phyloP scores from a whole-genome alignment of 108 stramenopile species.

The Nitzschia palea region DNA sequence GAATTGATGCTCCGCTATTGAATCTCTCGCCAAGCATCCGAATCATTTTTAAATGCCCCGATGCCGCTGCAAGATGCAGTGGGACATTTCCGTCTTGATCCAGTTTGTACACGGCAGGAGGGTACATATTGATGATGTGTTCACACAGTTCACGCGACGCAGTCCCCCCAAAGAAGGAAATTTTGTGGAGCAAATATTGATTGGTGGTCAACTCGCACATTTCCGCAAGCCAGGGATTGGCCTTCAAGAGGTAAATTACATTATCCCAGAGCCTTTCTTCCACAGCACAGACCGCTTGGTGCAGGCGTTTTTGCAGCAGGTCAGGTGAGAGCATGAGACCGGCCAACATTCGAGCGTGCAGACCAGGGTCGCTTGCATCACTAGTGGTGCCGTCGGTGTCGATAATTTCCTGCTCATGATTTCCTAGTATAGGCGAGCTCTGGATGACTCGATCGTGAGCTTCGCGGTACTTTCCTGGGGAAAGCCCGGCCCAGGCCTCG shows the following conservation, averaged over 20 bases:
- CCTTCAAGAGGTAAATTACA: slow-evolving; percentile 68
- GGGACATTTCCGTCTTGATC: slow-evolving; percentile 86
- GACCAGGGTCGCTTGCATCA: slow-evolving; percentile 44
- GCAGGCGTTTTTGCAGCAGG: slow-evolving; percentile 73
- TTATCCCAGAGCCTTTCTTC: slow-evolving; percentile 79
- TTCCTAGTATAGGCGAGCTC: slow-evolving; percentile 15
- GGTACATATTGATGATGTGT: slow-evolving; percentile 59
- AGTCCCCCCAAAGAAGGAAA: slow-evolving; percentile 70
- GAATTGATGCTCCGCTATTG: slow-evolving; percentile 78
- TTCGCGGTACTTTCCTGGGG: slow-evolving; percentile 20
- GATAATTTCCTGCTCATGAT: slow-evolving; percentile 49
- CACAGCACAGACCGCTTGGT: slow-evolving; percentile 80
- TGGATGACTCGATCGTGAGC: slow-evolving; percentile 14
- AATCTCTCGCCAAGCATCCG: slow-evolving; percentile 69
- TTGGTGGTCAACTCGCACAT: slow-evolving; percentile 84
- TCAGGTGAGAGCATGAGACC: slow-evolving; percentile 78
- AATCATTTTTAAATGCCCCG: slow-evolving; percentile 77
- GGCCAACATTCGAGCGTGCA: slow-evolving; percentile 34
- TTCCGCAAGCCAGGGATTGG: slow-evolving; percentile 85
- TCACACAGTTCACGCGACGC: slow-evolving; percentile 57
- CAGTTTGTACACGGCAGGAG: slow-evolving; percentile 76
- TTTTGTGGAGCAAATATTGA: slow-evolving; percentile 77
- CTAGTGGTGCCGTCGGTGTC: slow-evolving; percentile 71
- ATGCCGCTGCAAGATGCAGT: slow-evolving; percentile 79
- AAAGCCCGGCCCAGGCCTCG: neutral